Evolutionary conservation across 192 early-diverging fungal genomes (phyloP), one percentile per base, ranked within the genome.

Genomic region (Gigaspora rosea): DNA sequence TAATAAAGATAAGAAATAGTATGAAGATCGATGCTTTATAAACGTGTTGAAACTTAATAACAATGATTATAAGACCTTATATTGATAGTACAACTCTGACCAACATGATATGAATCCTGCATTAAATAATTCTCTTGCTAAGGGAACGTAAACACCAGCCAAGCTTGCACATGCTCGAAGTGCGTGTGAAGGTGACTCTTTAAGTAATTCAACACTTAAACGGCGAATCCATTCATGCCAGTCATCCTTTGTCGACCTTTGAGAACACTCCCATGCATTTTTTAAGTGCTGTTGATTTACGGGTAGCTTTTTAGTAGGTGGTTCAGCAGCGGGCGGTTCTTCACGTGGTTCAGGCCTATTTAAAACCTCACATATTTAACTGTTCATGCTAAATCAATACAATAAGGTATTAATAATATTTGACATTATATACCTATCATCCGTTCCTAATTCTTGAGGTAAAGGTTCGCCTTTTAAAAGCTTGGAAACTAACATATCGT

Each of bases 21-120:
- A 47, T 15, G 48, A n/a, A n/a, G 22, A 71, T 27, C 20, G 8
- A 32, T 41, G 10, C 8, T 27, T 2, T 71, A 32, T 27, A 51
- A 20, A 33, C 20, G 47, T 2, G 12, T 18, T 20, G n/a, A 52
- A 33, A 12, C 32, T 51, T 12, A 13, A 52, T 10, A 35, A 8
- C 16, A 54, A 52, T 51, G 10, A 9, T 58, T 8, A 50, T 16
- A 48, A n/a, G 13, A 78, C 84, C 82, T 96, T 91, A 79, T 94
- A 93, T 71, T 92, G 92, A 68, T 96, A 95, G 69, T 92, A 88
- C 3, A 97, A 87, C 74, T 96, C 95, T 41, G 91, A 86, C 96
- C 96, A 99, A 82, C 96, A 98, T 2, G 96, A 96, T 15, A 98
- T 94, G 84, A 99, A 99, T 9, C 91, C 95, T 6, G 94, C 94